These are phyloP conservation scores for Lactifluus piperatus DNA, from an alignment of 768 basidiomycete species.

Conservation along the genomic window DNA sequence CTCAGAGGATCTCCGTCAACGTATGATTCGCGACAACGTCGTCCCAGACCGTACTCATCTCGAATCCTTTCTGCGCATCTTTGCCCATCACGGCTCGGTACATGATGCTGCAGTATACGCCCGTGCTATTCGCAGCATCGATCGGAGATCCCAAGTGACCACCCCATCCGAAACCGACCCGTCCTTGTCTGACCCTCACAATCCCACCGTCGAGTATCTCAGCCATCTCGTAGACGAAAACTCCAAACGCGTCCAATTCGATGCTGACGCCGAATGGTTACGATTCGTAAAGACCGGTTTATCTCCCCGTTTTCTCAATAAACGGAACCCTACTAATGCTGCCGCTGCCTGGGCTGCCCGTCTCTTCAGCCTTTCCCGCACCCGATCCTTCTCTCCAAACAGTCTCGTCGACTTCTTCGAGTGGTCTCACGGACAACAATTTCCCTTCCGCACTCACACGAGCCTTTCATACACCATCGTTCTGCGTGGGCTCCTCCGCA, in stretches of 20 bases:
- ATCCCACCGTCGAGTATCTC: constrained; percentile 7
- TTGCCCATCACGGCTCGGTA: constrained; percentile 36
- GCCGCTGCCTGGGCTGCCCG: constrained; percentile 10
- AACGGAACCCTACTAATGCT: not conserved
- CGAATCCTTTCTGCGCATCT: constrained; percentile 41
- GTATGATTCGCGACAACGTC: constrained; percentile 34
- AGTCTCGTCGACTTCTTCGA: constrained; percentile 34
- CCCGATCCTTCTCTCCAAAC: constrained; percentile 19
- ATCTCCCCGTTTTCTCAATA: constrained; percentile 2
- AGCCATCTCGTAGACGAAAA: constrained; percentile 10
- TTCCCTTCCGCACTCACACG: constrained; percentile 31
- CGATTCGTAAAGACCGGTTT: not conserved
- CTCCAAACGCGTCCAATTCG: not conserved
- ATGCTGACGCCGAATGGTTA: constrained; percentile 7
- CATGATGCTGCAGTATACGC: constrained; percentile 35
- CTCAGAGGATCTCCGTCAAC: constrained; percentile 36
- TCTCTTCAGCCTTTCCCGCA: constrained; percentile 9
- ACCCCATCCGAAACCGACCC: not conserved
- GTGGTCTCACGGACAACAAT: constrained; percentile 24
- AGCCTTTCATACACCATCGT: constrained; percentile 45
- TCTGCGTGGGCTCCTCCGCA: constrained; percentile 43
- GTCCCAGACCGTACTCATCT: constrained; percentile 37
- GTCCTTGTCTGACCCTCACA: not conserved
- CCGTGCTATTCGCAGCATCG: constrained; percentile 30
- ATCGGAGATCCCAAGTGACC: constrained; percentile 1